Conservation (phyloP, 768 basidiomycete species). For the Pisolithus sp. region DNA sequence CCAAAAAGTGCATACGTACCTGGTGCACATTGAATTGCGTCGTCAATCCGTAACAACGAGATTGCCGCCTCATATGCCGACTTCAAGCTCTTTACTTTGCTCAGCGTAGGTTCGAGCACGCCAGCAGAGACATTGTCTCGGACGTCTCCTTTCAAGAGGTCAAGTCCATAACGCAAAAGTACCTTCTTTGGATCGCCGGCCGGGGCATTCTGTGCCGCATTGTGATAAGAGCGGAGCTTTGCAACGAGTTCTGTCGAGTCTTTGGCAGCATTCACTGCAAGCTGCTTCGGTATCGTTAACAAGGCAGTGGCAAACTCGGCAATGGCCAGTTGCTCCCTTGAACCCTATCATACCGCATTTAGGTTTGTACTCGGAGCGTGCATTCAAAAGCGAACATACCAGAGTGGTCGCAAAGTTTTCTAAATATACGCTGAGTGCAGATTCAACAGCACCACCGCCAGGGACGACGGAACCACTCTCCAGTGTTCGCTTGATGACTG, state of each 20-base stretch:
- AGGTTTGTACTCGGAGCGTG: background rate
- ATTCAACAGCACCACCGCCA: slow-evolving; percentile 96
- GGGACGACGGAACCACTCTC: slow-evolving; percentile 96
- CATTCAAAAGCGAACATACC: slow-evolving; percentile 41
- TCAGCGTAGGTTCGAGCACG: slow-evolving; percentile 92
- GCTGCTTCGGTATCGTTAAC: slow-evolving; percentile 91
- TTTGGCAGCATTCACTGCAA: slow-evolving; percentile 97
- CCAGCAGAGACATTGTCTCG: slow-evolving; percentile 93
- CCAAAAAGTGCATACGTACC: slow-evolving; percentile 42
- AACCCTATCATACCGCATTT: slow-evolving; percentile 55
- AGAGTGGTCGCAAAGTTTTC: slow-evolving; percentile 98
- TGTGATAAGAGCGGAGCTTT: slow-evolving; percentile 94
- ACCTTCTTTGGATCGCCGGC: slow-evolving; percentile 86
- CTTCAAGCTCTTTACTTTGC: slow-evolving; percentile 96
- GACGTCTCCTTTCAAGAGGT: slow-evolving; percentile 90
- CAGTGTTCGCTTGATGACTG: slow-evolving; percentile 92
- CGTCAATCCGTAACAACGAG: slow-evolving; percentile 90
- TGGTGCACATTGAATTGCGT: slow-evolving; percentile 86
- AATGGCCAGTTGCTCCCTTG: slow-evolving; percentile 95
- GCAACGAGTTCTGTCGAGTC: slow-evolving; percentile 97
- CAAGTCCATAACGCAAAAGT: slow-evolving; percentile 88
- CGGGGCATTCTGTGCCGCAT: slow-evolving; percentile 90
- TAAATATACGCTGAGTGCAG: slow-evolving; percentile 92
- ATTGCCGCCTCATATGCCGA: slow-evolving; percentile 96
- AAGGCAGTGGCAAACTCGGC: slow-evolving; percentile 96